Conservation (phyloP, 352 stramenopile species). For the Aphanomyces astaci region DNA sequence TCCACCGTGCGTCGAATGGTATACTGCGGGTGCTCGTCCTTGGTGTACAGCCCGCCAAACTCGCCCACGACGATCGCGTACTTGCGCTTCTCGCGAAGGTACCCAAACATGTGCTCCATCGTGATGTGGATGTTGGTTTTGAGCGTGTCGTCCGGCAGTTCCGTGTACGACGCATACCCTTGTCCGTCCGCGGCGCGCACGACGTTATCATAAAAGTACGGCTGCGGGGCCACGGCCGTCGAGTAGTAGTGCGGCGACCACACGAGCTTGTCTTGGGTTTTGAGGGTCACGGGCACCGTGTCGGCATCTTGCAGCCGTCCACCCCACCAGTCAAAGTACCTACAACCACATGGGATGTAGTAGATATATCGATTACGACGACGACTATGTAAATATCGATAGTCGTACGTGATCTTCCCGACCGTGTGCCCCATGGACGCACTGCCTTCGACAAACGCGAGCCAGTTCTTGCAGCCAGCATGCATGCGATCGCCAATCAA, state of each 20-base stretch:
- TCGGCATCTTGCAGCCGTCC: slow-evolving; percentile 55
- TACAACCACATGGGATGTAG: no score
- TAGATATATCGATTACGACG: no score
- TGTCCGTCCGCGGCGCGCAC: slow-evolving; percentile 30
- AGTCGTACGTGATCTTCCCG: slow-evolving; percentile 44
- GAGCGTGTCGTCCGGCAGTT: slow-evolving; percentile 42
- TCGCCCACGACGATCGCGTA: slow-evolving; percentile 52
- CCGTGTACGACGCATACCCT: slow-evolving; percentile 35
- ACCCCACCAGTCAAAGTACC: slow-evolving; percentile 79
- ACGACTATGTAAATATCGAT: no score
- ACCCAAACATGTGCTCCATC: slow-evolving; percentile 67
- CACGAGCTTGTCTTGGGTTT: slow-evolving; percentile 66
- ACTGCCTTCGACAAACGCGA: slow-evolving; percentile 63
- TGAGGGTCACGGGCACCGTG: slow-evolving; percentile 37
- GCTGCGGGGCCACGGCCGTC: slow-evolving; percentile 51
- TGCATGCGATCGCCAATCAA: slow-evolving; percentile 54
- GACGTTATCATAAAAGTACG: slow-evolving; percentile 50
- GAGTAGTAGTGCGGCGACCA: slow-evolving; percentile 80
- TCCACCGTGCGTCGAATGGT: slow-evolving; percentile 56
- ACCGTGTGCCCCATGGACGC: slow-evolving; percentile 26
- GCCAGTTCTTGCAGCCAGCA: slow-evolving; percentile 47
- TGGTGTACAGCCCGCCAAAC: slow-evolving; percentile 57
- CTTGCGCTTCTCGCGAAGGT: slow-evolving; percentile 35
- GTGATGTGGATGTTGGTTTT: slow-evolving; percentile 35
- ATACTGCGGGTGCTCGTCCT: slow-evolving; percentile 42